Evolutionary conservation across 108 stramenopile species (phyloP), one percentile per base, ranked within the genome.

Genomic region (Nitzschia sp.): DNA sequence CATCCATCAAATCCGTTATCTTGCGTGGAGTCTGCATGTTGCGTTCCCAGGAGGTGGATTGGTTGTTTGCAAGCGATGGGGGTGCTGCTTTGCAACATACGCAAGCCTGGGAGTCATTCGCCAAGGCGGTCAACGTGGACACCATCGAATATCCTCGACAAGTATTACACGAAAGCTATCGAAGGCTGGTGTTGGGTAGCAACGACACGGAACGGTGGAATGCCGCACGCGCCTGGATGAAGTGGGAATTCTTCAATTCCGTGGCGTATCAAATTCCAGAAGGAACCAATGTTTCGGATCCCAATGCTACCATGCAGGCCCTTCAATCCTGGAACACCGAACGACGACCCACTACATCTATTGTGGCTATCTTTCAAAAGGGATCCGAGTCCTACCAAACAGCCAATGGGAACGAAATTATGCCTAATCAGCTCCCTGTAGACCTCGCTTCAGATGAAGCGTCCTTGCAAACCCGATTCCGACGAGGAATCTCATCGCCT

Each of bases 1-100:
- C 54, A 3, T 17, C 33, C 19, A 76, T 94, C 9, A 25, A 64
- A 29, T 62, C 79, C 15, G 75, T 96, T 66, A 78, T 96, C 0
- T 69, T 96, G 30, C 76, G 96, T 9, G 96, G 96, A 8, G 69
- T 94, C 3, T 96, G 91, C 66, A 53, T 90, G 0, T 80, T 96
- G 33, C 79, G 88, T 27, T 56, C 67, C 2, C 34, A 58, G 0
- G 96, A 96, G 73, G 76, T 96, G 45, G 86, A 94, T 69, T 90
- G 90, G 88, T 67, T 94, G 33, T 88, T 86, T 72, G 74, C 73
- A 2, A 22, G 32, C 13, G 17, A 48, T 31, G 64, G 69, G 15
- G 75, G 68, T 52, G 61, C 58, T 6, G 71, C 63, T 1, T 19
- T 73, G 45, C 13, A 65, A 11, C 67, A 78, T 57, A 32, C 70